phyloP scores from a whole-genome alignment of 1,284 basidiomycete species.

The Austroboletus olivaceoglutinosus region DNA sequence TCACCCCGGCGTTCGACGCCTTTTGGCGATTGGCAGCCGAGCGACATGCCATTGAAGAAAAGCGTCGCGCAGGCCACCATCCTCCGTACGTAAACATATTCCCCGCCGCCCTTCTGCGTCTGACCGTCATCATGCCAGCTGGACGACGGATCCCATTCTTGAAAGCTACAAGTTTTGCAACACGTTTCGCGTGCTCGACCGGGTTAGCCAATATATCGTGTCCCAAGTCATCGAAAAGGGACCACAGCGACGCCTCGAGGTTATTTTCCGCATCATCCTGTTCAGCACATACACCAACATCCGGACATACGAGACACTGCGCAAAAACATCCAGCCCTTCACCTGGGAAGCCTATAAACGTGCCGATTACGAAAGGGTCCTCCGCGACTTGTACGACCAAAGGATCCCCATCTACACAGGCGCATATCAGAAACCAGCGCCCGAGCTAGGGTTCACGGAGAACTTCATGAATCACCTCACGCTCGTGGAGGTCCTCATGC shows the following conservation, averaged over 20 bases:
- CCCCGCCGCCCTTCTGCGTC: neutral
- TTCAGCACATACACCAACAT: slow-evolving; percentile 61
- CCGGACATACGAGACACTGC: slow-evolving; percentile 59
- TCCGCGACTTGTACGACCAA: slow-evolving; percentile 38
- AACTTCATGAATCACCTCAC: slow-evolving; percentile 54
- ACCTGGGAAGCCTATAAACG: slow-evolving; percentile 52
- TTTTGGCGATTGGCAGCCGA: slow-evolving; percentile 59
- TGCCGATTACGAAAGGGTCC: slow-evolving; percentile 45
- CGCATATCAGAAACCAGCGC: slow-evolving; percentile 64
- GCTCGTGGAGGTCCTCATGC: slow-evolving; percentile 57
- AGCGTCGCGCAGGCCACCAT: slow-evolving; percentile 45
- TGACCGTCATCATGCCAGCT: slow-evolving; percentile 37
- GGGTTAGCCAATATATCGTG: slow-evolving; percentile 58
- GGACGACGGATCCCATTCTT: slow-evolving; percentile 56
- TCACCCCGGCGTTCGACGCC: slow-evolving; percentile 56
- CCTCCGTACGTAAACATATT: slow-evolving; percentile 45
- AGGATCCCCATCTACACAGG: slow-evolving; percentile 53
- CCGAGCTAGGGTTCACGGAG: slow-evolving; percentile 43
- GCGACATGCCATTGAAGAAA: slow-evolving; percentile 54
- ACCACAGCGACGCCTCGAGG: slow-evolving; percentile 48
- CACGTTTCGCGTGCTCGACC: slow-evolving; percentile 59
- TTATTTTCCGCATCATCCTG: slow-evolving; percentile 59
- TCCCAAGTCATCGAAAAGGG: slow-evolving; percentile 61
- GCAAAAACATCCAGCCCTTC: slow-evolving; percentile 46
- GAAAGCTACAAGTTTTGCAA: slow-evolving; percentile 56